Evolutionary conservation across 2,329 filamentous ascomycete species (phyloP), one percentile per base, ranked within the genome.

Genomic region (Apiospora saccharicola): DNA sequence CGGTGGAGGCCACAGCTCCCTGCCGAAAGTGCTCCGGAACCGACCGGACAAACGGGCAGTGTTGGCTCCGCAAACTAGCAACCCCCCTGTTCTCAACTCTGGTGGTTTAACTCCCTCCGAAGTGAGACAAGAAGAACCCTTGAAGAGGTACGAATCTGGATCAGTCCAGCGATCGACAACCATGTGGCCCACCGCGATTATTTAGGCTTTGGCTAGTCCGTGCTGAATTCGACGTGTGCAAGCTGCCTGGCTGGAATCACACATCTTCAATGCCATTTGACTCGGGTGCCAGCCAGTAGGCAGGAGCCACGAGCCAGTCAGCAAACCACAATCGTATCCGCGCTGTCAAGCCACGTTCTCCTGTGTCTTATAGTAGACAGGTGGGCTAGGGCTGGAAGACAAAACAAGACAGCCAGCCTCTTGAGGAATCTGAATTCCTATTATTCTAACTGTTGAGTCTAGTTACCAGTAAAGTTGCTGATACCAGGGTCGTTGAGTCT

Each of bases 221-320:
- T 71, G 71, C 49, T 69, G 69, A 70, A 67, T 69, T 61, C 68
- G 67, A 72, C 68, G 67, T 67, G 61, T 47, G 49, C 46, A 70
- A 47, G 41, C 41, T 68, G 67, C 26, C 41, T 49, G 71, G 68
- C 57, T 69, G 67, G 71, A 72, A 69, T 16, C 30, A 72, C 53
- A 46, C 68, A 72, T 53, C 73, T 77, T 72, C 44, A 67, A 69
- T 75, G 71, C 73, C 72, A 71, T 74, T 76, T 70, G 71, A 71
- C 64, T 72, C 69, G 67, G 68, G 46, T 67, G 37, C 70, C 68
- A 75, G 74, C 77, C 76, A 78, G 76, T 78, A 77, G 75, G 76
- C 76, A 73, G 68, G 71, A 76, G 74, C 77, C 77, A 78, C 77
- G 76, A 77, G 75, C 74, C 68, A 69, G 75, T 73, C 69, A 77